phyloP scores from a whole-genome alignment of 169 alveolate genomes.

The Cryptosporidium bovis region DNA sequence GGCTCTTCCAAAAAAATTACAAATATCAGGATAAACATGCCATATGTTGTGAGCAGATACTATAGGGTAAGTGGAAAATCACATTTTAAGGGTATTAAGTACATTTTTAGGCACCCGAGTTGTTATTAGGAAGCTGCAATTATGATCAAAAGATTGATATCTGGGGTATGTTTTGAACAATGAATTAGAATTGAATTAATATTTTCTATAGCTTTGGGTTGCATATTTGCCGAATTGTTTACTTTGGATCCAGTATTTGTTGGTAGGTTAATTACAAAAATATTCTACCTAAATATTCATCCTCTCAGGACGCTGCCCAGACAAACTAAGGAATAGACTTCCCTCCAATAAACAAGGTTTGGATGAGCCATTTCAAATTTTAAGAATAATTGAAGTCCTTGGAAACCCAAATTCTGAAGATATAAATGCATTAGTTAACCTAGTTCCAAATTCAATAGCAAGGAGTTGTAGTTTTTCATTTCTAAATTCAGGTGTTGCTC shows the following conservation, averaged over 20 bases:
- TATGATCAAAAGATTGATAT: constrained; percentile 70
- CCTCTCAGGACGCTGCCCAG: constrained; percentile 68
- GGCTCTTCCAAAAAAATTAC: constrained; percentile 60
- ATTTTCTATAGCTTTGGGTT: constrained; percentile 41
- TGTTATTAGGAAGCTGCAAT: constrained; percentile 58
- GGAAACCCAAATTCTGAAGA: constrained; percentile 52
- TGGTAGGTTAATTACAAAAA: constrained; percentile 18
- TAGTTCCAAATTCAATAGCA: constrained; percentile 22
- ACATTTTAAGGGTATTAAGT: neutral
- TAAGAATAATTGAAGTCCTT: constrained; percentile 51
- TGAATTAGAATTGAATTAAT: neutral
- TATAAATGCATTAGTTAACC: neutral
- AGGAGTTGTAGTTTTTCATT: neutral
- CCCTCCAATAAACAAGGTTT: constrained; percentile 20
- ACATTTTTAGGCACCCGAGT: constrained; percentile 60
- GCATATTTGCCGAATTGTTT: constrained; percentile 49
- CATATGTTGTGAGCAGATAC: constrained; percentile 71
- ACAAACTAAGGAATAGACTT: constrained; percentile 7
- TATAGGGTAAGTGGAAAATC: constrained; percentile 39
- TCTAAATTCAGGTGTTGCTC: neutral
- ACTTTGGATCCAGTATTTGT: constrained; percentile 69
- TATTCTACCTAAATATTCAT: neutral
- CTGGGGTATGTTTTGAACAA: constrained; percentile 57
- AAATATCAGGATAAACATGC: constrained; percentile 20
- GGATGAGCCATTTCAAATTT: constrained; percentile 63